Conservation (phyloP, 192 early-diverging fungal genomes). For the Dispira parvispora region DNA sequence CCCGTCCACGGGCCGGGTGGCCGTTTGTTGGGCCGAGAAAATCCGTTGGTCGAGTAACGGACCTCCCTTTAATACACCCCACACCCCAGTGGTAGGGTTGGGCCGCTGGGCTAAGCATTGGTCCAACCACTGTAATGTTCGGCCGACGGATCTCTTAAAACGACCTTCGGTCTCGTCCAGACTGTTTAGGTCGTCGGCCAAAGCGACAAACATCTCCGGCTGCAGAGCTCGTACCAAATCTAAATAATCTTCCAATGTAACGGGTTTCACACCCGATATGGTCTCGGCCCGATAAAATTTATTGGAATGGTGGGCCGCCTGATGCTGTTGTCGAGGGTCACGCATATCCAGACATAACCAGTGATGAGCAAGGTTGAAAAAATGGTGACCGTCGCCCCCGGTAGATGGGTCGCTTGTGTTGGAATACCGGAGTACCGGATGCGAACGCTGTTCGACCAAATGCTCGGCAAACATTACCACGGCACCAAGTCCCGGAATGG, state of each 20-base stretch:
- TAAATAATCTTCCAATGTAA: background rate
- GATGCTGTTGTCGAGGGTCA: background rate
- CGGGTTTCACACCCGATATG: background rate
- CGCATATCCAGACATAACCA: slow-evolving; percentile 6
- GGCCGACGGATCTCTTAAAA: slow-evolving; percentile 23
- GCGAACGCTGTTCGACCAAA: background rate
- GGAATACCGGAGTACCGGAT: background rate
- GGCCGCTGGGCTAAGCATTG: slow-evolving; percentile 14
- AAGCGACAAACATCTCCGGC: slow-evolving; percentile 1
- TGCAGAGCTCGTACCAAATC: background rate
- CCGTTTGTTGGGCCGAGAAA: background rate
- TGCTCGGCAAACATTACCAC: background rate
- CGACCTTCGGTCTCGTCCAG: slow-evolving; percentile 10
- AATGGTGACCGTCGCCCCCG: background rate
- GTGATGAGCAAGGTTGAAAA: background rate
- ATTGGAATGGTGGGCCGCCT: background rate
- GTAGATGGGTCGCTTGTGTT: background rate
- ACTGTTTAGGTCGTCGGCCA: slow-evolving; percentile 6
- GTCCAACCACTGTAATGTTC: slow-evolving; percentile 25
- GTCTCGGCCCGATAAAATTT: slow-evolving; percentile 7
- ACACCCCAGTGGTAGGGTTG: background rate
- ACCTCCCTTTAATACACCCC: background rate
- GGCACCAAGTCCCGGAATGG: background rate
- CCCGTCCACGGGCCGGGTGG: slow-evolving; percentile 13
- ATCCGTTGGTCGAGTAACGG: slow-evolving; percentile 2